A percentile compares a stretch with the other conserved stretches of the same genome.
Conservation (phyloP, 2,329 filamentous ascomycete genomes). For the Camptophora hylomeconis region DNA sequence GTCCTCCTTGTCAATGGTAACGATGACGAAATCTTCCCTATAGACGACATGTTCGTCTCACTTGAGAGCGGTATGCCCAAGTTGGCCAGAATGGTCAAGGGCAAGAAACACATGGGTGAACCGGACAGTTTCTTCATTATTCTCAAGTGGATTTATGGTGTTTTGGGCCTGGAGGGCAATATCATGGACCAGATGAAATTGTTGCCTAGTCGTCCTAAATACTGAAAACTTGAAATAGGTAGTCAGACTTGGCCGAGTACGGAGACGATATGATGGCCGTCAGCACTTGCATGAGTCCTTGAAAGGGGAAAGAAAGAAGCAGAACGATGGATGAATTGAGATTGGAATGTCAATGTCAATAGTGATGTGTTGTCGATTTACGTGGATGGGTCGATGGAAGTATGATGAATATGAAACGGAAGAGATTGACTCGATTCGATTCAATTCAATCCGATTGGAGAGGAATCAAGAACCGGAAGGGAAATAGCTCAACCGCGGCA, state of each 20-base stretch:
- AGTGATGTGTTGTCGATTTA: too few species aligned
- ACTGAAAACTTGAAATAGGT: conserved; percentile 5
- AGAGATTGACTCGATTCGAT: too few species aligned
- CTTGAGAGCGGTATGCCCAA: conserved; percentile 41
- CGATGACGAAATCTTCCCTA: conserved; percentile 49
- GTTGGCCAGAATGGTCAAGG: conserved; percentile 43
- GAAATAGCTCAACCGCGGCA: too few species aligned
- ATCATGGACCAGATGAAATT: conserved; percentile 18
- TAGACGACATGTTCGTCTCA: conserved; percentile 46
- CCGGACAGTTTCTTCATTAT: conserved; percentile 32
- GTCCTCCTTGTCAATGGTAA: conserved; percentile 45
- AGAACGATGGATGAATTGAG: too few species aligned
- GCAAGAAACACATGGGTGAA: conserved; percentile 56
- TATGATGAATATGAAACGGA: too few species aligned
- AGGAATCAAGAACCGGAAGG: too few species aligned
- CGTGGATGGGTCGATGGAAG: too few species aligned
- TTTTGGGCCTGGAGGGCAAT: conserved; percentile 16
- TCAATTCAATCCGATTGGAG: too few species aligned
- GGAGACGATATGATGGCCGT: not conserved
- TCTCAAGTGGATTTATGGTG: conserved; percentile 25
- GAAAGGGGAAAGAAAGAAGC: too few species aligned
- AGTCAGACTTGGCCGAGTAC: not conserved
- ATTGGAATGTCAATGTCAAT: too few species aligned
- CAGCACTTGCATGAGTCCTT: too few species aligned
- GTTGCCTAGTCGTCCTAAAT: conserved; percentile 15